phyloP scores from a whole-genome alignment of 2,329 filamentous ascomycete genomes.

The Penicillium decumbens region DNA sequence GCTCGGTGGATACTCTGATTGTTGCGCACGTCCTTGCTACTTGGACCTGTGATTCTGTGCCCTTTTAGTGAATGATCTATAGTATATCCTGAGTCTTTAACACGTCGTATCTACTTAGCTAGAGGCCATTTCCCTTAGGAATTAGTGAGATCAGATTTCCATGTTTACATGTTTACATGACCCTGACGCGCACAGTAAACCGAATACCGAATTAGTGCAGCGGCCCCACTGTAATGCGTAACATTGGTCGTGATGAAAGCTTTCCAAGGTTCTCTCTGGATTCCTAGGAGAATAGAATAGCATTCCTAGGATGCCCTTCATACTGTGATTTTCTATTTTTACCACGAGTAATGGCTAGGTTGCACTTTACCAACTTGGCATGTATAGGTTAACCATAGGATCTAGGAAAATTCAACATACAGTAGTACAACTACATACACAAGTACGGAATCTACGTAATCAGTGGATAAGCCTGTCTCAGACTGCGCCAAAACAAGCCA shows the following conservation, averaged over 20 bases:
- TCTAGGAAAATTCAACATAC: no score
- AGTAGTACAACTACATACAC: no score
- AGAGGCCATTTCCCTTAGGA: no score
- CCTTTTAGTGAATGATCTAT: background rate
- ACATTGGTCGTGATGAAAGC: constrained; percentile 9
- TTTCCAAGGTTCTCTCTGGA: background rate
- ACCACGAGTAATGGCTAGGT: background rate
- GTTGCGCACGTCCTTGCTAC: constrained; percentile 12
- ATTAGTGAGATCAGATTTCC: no score
- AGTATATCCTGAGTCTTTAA: background rate
- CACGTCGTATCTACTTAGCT: no score
- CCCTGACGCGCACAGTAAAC: constrained; percentile 14
- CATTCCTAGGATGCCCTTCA: constrained; percentile 8
- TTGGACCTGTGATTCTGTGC: background rate
- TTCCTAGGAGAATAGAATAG: background rate
- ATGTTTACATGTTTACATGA: no score
- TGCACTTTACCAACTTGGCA: background rate
- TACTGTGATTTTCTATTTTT: background rate
- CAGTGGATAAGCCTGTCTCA: constrained; percentile 11
- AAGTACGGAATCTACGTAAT: constrained; percentile 10
- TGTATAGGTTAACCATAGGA: no score
- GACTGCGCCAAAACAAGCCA: constrained; percentile 12
- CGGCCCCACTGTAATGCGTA: constrained; percentile 3
- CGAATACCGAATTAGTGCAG: constrained; percentile 13
- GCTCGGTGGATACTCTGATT: constrained; percentile 15